Percentiles rank a stretch among this genome's conserved stretches.
These are phyloP conservation scores for Aspergillus persii DNA, from an alignment of 2,329 filamentous ascomycete species.

Conservation along the genomic window DNA sequence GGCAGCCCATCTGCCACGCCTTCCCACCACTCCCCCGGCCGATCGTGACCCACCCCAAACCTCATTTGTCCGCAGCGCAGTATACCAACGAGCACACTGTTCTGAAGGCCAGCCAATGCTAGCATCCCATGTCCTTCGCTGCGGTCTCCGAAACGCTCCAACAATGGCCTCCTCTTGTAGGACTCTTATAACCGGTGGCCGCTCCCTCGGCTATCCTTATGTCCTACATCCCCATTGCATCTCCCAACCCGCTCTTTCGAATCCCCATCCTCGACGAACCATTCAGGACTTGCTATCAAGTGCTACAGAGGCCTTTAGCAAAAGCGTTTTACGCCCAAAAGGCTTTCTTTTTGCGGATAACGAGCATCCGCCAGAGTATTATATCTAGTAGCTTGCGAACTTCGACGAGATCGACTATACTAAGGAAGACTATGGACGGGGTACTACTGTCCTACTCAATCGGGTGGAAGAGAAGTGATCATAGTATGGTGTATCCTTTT, in stretches of 20 bases:
- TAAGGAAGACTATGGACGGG: slow-evolving; percentile 18
- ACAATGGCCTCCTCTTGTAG: too few species aligned
- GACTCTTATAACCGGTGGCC: slow-evolving; percentile 4
- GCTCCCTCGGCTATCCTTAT: too few species aligned
- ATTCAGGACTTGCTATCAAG: too few species aligned
- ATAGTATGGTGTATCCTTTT: slow-evolving; percentile 9
- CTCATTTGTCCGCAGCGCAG: slow-evolving; percentile 8
- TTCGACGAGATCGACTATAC: slow-evolving; percentile 19
- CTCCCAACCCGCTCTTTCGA: background rate
- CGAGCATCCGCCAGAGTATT: slow-evolving; percentile 17
- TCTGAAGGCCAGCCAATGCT: slow-evolving; percentile 3
- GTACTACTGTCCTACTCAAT: slow-evolving; percentile 15
- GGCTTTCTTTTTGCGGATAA: slow-evolving; percentile 18
- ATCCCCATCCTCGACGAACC: too few species aligned
- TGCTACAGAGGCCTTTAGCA: background rate
- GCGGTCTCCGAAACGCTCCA: slow-evolving; percentile 3
- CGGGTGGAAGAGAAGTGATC: slow-evolving; percentile 14
- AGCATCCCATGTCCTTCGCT: slow-evolving; percentile 4
- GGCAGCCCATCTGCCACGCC: slow-evolving; percentile 4
- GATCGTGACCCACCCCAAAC: slow-evolving; percentile 4
- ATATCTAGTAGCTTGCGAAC: slow-evolving; percentile 16
- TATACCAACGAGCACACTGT: slow-evolving; percentile 5
- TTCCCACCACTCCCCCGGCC: slow-evolving; percentile 9
- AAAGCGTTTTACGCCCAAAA: background rate
- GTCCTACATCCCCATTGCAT: slow-evolving; percentile 1